Evolutionary conservation across 1,284 basidiomycete species (phyloP).

Genomic region (Sparassis latifolia): DNA sequence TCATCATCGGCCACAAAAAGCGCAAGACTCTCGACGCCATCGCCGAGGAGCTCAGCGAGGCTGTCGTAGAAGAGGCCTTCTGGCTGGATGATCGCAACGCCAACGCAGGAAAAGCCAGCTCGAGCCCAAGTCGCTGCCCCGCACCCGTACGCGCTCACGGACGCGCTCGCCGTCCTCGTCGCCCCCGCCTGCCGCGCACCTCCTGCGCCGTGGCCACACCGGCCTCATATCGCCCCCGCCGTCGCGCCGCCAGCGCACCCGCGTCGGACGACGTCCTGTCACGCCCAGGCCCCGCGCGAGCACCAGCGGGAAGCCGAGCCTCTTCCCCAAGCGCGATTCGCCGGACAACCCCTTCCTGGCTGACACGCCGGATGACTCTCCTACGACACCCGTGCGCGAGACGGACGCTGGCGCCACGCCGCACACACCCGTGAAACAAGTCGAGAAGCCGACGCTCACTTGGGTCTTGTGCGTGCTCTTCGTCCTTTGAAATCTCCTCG

Average conservation of each 20-base stretch:
- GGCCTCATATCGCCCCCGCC: conserved; percentile 30
- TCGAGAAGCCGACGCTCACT: conserved; percentile 43
- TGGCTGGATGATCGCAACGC: conserved; percentile 21
- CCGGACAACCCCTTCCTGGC: conserved; percentile 48
- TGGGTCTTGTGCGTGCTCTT: conserved; percentile 54
- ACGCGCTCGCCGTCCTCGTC: conserved; percentile 26
- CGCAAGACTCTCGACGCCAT: conserved; percentile 27
- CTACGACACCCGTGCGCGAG: conserved; percentile 1
- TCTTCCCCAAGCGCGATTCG: conserved; percentile 38
- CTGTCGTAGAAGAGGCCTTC: conserved; percentile 27
- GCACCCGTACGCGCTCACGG: conserved; percentile 13
- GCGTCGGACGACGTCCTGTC: conserved; percentile 13
- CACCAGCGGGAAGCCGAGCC: conserved; percentile 1
- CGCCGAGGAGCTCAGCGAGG: conserved; percentile 27
- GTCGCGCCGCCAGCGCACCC: conserved; percentile 23
- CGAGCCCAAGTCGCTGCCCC: conserved; percentile 8
- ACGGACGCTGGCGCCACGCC: conserved; percentile 11
- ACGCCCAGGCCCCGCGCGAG: conserved; percentile 13
- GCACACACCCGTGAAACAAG: conserved; percentile 17
- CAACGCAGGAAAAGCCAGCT: background rate
- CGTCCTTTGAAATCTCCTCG: background rate
- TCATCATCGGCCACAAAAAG: conserved; percentile 23
- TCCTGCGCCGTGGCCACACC: conserved; percentile 20
- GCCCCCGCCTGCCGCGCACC: conserved; percentile 19
- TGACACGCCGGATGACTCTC: conserved; percentile 8